Evolutionary conservation across 257 asterid genomes (phyloP).

Genomic region (Datura wrightii): DNA sequence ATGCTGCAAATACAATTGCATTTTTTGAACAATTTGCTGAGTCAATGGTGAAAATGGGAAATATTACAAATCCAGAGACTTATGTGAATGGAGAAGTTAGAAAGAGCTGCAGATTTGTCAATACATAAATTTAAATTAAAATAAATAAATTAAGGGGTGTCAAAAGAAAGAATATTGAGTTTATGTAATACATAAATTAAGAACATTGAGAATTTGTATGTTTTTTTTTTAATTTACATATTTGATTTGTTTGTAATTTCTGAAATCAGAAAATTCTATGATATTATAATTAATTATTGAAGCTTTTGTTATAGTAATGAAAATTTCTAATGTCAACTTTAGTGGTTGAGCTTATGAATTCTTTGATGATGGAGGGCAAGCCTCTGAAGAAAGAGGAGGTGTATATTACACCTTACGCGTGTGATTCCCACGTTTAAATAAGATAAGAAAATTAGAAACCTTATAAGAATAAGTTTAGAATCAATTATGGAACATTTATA

Average conservation of each 20-base stretch:
- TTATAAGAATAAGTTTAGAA: too few species aligned
- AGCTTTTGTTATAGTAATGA: background rate
- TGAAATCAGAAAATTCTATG: background rate
- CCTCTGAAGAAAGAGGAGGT: too few species aligned
- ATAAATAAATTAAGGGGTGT: background rate
- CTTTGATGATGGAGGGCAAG: too few species aligned
- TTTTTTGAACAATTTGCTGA: slow-evolving; percentile 85
- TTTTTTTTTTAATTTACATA: background rate
- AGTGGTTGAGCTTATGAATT: too few species aligned
- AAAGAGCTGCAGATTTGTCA: slow-evolving; percentile 83
- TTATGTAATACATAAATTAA: background rate
- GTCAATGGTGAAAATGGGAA: slow-evolving; percentile 92
- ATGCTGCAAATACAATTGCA: slow-evolving; percentile 64
- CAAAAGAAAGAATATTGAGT: background rate
- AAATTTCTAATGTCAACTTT: background rate
- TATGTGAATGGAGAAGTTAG: slow-evolving; percentile 79
- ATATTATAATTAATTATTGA: background rate
- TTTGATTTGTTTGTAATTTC: slow-evolving; percentile 23
- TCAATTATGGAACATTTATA: too few species aligned
- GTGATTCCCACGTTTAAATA: too few species aligned
- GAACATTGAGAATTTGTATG: background rate
- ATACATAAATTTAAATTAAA: slow-evolving; percentile 45
- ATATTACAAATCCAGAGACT: slow-evolving; percentile 69
- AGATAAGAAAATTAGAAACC: too few species aligned
- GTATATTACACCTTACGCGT: too few species aligned